Evolutionary conservation across 768 basidiomycete genomes (phyloP), one percentile per base, ranked within the genome.

Genomic region (Suillus placidus): DNA sequence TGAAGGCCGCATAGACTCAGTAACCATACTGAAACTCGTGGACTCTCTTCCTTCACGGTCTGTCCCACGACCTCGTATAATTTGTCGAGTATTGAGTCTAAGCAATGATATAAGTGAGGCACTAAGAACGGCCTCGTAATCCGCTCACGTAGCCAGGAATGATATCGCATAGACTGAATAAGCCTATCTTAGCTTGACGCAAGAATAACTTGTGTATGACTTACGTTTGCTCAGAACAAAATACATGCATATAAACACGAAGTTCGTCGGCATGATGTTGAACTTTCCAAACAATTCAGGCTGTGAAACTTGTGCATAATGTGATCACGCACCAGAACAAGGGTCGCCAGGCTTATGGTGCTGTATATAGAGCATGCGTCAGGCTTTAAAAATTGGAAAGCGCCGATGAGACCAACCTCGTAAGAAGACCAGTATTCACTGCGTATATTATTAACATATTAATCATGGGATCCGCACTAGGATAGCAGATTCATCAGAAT

Each of bases 151-250:
- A 45, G 88, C 87, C 72, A 90, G 78, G 74, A 88, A 82, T n/a
- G 88, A 89, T 60, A 86, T 83, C 0, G 83, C 85, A 67, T 89
- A 87, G n/a, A 88, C 87, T 88, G 63, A 38, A 57, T 35, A 13
- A 65, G 35, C 57, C 35, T 60, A 54, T 56, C 66, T 56, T 61
- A 56, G 43, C 49, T 60, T 35, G 18, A 67, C 20, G 32, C 32
- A 8, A n/a, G 51, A 20, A 52, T 23, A 18, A n/a, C 52, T n/a
- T 42, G 55, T 7, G 32, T 32, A 45, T 3, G 34, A 74, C 88
- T 68, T 71, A 89, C 89, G 69, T 79, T 91, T 91, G 73, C 85
- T 87, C 42, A 90, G 74, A 60, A 87, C 80, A 66, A 92, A 89
- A 72, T 89, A 91, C 56, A 82, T 81, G 10, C 82, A 82, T 45